phyloP scores from a whole-genome alignment of 164 flowering plant species.

The Brasenia schreberi region DNA sequence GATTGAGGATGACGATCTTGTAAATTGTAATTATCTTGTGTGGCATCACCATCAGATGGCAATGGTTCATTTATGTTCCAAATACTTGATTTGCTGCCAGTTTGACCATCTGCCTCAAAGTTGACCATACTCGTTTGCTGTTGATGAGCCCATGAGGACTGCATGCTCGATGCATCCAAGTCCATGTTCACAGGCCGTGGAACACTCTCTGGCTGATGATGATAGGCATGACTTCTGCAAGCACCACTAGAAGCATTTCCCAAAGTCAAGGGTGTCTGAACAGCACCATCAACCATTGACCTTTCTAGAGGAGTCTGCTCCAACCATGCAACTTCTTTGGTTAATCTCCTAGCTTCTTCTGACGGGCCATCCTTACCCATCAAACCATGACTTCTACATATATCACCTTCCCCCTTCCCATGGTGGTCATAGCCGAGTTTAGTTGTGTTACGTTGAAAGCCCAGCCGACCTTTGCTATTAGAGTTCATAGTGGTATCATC shows the following conservation, averaged over 20 bases:
- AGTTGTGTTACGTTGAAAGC: constrained; percentile 21
- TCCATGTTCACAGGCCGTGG: constrained; percentile 2
- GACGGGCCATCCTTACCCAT: constrained; percentile 14
- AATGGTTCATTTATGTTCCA: constrained; percentile 13
- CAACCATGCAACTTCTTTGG: constrained; percentile 26
- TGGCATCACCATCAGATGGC: constrained; percentile 10
- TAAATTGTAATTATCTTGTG: constrained; percentile 4
- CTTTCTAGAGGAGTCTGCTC: constrained; percentile 22
- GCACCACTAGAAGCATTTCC: constrained; percentile 3
- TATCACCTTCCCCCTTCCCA: constrained; percentile 7
- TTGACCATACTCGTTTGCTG: constrained; percentile 1
- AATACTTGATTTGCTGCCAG: constrained; percentile 3
- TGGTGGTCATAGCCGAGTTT: constrained; percentile 19
- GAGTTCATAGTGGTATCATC: constrained; percentile 22
- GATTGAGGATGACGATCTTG: constrained; percentile 5
- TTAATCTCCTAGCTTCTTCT: constrained; percentile 19
- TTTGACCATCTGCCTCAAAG: too few species aligned
- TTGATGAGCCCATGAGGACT: constrained; percentile 17
- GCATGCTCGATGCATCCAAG: constrained; percentile 8
- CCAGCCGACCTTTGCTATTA: constrained; percentile 17
- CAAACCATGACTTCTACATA: not conserved
- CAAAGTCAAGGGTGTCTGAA: too few species aligned
- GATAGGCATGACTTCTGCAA: constrained; percentile 22
- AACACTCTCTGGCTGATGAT: constrained; percentile 21
- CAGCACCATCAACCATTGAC: constrained; percentile 11